These are phyloP conservation scores for Lenzites betulinus DNA, from an alignment of 768 basidiomycete species.

Conservation along the genomic window DNA sequence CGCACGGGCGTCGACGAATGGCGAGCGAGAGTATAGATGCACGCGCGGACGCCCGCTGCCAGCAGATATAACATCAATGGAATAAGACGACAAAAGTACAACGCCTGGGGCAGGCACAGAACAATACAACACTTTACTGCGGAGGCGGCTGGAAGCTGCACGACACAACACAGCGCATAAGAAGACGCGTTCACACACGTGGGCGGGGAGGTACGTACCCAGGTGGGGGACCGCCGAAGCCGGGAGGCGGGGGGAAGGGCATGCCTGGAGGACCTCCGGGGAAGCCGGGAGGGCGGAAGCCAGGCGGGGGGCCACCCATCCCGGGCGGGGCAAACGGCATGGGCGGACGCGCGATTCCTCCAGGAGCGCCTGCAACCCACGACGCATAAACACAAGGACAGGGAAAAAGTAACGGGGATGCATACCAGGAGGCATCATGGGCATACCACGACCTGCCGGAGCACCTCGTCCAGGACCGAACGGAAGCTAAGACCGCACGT, in stretches of 20 bases:
- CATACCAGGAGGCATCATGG: conserved; percentile 88
- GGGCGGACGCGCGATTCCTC: conserved; percentile 69
- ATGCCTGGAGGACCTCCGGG: conserved; percentile 61
- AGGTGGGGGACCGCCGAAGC: conserved; percentile 80
- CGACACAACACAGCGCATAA: conserved; percentile 5
- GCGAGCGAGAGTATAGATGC: background rate
- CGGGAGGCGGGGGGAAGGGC: conserved; percentile 80
- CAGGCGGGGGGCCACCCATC: conserved; percentile 86
- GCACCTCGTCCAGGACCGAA: conserved; percentile 92
- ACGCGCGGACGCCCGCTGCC: conserved; percentile 14
- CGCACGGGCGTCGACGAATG: background rate
- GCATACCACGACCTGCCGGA: conserved; percentile 97
- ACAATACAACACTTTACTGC: conserved; percentile 34
- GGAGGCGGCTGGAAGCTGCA: conserved; percentile 52
- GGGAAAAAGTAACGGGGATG: conserved; percentile 20
- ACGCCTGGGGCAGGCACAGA: conserved; percentile 16
- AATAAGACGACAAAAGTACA: conserved; percentile 23
- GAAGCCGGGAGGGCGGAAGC: conserved; percentile 83
- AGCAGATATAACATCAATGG: conserved; percentile 17
- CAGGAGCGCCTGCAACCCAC: conserved; percentile 49
- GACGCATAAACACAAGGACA: conserved; percentile 3
- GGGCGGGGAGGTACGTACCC: conserved; percentile 54
- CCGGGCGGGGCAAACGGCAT: conserved; percentile 69
- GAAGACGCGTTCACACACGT: background rate
- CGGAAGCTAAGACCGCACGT: conserved; percentile 57